Evolutionary conservation across 2,329 filamentous ascomycete species (phyloP).

Genomic region (Aspergillus puulaauensis): DNA sequence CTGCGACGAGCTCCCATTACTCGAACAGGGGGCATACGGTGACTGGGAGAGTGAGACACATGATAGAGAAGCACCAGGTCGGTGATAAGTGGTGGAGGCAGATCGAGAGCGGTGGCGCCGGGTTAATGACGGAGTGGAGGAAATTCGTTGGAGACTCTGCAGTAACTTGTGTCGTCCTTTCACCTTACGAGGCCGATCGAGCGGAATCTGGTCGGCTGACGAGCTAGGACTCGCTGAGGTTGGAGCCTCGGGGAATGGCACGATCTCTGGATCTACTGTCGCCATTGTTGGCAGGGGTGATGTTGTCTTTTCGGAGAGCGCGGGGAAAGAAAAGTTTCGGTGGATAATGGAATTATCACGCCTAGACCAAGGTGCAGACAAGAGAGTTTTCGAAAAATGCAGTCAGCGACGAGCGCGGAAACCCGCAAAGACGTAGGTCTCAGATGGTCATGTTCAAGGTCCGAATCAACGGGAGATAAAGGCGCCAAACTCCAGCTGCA

Average conservation of each 20-base stretch:
- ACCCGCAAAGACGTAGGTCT: constrained; percentile 11
- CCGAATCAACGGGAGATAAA: constrained; percentile 8
- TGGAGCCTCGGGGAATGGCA: constrained; percentile 30
- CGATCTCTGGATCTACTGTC: constrained; percentile 26
- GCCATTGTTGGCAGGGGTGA: constrained; percentile 27
- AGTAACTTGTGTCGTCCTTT: constrained; percentile 71
- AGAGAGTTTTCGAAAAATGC: not conserved
- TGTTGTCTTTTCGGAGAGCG: not conserved
- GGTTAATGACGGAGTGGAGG: constrained; percentile 72
- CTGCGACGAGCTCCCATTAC: constrained; percentile 56
- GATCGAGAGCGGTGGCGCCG: constrained; percentile 63
- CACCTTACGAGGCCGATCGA: constrained; percentile 54
- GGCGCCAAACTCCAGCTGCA: constrained; percentile 9
- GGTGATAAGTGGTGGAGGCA: constrained; percentile 67
- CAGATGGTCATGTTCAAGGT: constrained; percentile 18
- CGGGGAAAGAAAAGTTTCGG: not conserved
- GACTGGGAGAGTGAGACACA: constrained; percentile 61
- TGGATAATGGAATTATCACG: not conserved
- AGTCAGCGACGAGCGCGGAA: constrained; percentile 12
- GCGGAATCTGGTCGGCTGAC: constrained; percentile 34
- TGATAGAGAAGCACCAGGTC: constrained; percentile 59
- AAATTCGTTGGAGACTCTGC: constrained; percentile 74
- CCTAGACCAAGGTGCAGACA: not conserved
- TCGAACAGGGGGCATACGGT: constrained; percentile 54
- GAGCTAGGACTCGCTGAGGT: constrained; percentile 37